These are phyloP conservation scores for Leptographium wingfieldii DNA, from an alignment of 2,329 filamentous ascomycete species.

Conservation along the genomic window DNA sequence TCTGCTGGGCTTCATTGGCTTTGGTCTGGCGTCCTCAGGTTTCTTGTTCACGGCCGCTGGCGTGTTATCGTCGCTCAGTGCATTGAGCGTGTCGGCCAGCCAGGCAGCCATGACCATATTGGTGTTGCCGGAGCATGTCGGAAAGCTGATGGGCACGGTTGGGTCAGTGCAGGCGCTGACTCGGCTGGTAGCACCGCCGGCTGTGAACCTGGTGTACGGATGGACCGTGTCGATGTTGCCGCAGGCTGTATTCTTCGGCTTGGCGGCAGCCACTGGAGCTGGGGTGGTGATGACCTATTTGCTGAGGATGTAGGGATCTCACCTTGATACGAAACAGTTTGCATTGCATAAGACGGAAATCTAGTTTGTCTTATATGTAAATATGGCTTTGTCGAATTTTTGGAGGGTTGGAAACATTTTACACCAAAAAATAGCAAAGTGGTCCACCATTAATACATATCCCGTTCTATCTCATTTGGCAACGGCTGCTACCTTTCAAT, in stretches of 20 bases:
- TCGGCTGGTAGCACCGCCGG: not conserved
- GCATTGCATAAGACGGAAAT: not conserved
- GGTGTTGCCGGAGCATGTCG: not conserved
- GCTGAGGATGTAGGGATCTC: not conserved
- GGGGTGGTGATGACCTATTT: not conserved
- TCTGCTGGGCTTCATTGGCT: not conserved
- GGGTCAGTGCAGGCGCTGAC: slow-evolving; percentile 1
- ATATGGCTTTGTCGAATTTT: not conserved
- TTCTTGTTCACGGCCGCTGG: not conserved
- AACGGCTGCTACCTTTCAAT: not conserved
- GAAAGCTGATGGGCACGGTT: not conserved
- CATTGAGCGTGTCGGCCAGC: not conserved
- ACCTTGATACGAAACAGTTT: not conserved
- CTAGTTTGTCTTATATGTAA: not conserved
- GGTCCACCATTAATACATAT: no score
- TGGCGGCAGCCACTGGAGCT: not conserved
- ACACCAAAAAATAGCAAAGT: no score
- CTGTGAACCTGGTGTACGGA: not conserved
- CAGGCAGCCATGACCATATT: not conserved
- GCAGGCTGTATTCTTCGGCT: not conserved
- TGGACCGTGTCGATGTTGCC: not conserved
- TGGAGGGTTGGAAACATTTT: no score
- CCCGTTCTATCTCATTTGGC: not conserved
- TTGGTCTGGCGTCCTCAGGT: not conserved
- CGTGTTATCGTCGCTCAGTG: not conserved